Conservation (phyloP, 2,329 filamentous ascomycete species). For the Cercospora canescens region DNA sequence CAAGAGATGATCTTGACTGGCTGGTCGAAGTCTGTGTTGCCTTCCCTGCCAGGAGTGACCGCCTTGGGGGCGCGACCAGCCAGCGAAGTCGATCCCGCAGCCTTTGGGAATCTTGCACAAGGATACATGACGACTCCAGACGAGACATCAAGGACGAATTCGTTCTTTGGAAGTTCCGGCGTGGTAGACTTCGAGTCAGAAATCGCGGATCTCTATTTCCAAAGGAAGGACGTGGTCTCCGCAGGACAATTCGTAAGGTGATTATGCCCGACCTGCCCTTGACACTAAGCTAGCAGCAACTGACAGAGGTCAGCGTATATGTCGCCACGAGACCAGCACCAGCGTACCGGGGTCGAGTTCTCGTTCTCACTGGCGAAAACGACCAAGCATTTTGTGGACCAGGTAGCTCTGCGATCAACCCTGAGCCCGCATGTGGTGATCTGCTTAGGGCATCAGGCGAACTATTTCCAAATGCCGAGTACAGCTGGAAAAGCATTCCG, state of each 20-base stretch:
- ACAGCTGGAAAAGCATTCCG: slow-evolving; percentile 17
- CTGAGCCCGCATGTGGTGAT: slow-evolving; percentile 10
- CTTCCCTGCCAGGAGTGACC: slow-evolving; percentile 16
- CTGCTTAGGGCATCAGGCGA: slow-evolving; percentile 14
- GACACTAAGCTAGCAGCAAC: background rate
- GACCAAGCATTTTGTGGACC: slow-evolving; percentile 24
- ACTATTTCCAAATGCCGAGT: slow-evolving; percentile 19
- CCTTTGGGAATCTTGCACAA: slow-evolving; percentile 12
- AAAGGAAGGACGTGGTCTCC: slow-evolving; percentile 17
- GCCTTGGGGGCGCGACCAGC: slow-evolving; percentile 11
- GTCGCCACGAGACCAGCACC: slow-evolving; percentile 7
- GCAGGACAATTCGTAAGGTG: slow-evolving; percentile 19
- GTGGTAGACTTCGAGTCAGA: slow-evolving; percentile 19
- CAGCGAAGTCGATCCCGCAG: slow-evolving; percentile 7
- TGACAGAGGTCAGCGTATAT: slow-evolving; percentile 9
- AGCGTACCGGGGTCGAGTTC: slow-evolving; percentile 14
- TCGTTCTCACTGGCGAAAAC: slow-evolving; percentile 20
- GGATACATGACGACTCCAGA: slow-evolving; percentile 22
- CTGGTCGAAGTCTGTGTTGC: slow-evolving; percentile 15
- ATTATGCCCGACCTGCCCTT: background rate
- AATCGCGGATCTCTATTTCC: slow-evolving; percentile 15
- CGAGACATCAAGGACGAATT: slow-evolving; percentile 15
- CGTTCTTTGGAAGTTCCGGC: slow-evolving; percentile 20
- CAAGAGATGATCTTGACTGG: slow-evolving; percentile 21
- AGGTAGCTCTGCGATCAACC: slow-evolving; percentile 15